Base-by-base conservation (phyloP, 176 grass and related monocot species). In the Eragrostis curvula region DNA sequence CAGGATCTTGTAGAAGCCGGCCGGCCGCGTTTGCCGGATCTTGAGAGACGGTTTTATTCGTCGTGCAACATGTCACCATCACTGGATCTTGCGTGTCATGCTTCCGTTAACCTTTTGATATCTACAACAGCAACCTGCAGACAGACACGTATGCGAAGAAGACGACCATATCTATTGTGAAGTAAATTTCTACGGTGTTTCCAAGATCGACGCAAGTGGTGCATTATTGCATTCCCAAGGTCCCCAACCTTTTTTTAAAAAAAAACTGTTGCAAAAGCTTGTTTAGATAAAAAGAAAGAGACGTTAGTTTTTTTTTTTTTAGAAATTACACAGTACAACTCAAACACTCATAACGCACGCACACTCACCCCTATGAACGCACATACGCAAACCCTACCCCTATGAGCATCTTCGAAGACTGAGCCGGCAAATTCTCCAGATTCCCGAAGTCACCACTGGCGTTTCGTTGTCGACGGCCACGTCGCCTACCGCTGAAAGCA, bases 11-110 rank as follows among this genome's bases (percentile, higher is more conserved):
- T 51, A 57, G 56, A 59, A 6, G 56, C 24, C 58, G 3, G 58
- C 24, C 58, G 52, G 29, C 56, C 46, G 39, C 3, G 36, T 67
- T 66, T 45, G 71, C 16, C 50, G 48, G 59, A 75, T 83, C 81
- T 44, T 17, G 59, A 13, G 47, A 1, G 23, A 13, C 45, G 11
- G 81, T 77, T 63, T 27, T 14, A 24, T 14, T 24, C 24, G 45
- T 29, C 82, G 48, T 75, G 62, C 50, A 84, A 68, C 50, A 68
- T 58, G 50, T 68, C 73, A 7, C 24, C 20, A 40, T 85, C 65
- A 12, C 18, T 36, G 27, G 18, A 77, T 78, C 73, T 25, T 27
- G 62, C 51, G 40, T 77, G 71, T 41, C 32, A 2, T 12, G 5
- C 13, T 56, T 15, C 25, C 48, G 30, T 83, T 84, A 12, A 30